Base-by-base conservation (phyloP, 129 eudicot species). In the Flaveria robusta region DNA sequence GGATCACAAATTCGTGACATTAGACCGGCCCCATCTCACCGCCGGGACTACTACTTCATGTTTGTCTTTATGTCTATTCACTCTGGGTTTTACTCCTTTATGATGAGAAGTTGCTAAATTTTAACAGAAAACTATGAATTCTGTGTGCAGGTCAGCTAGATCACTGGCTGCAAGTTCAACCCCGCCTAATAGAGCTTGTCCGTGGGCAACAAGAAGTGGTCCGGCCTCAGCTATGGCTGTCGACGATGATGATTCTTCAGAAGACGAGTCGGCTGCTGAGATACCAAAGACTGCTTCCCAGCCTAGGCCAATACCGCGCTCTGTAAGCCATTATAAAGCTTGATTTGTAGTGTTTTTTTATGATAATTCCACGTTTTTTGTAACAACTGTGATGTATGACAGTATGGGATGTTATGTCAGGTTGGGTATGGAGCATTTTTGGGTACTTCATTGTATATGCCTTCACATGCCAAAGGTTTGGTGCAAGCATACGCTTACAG, bases 141-240 rank as follows among this genome's bases (percentile, higher is more conserved):
- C 1, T 41, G n/a, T 58, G 4, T 75, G 51, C 92, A 90, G 96
- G 86, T 90, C 96, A 77, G 96, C 96, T 68, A 87, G 96, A 77
- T 90, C 96, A 3, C 68, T 90, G 72, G 90, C 92, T 27, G 92
- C 87, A 72, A 87, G 96, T 76, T 76, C 83, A 56, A 90, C 92
- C 18, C 88, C 96, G 29, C 92, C 90, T 7, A 46, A 47, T 26
- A 79, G 86, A 43, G 60, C 78, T 52, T 81, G 72, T 67, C 65
- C 82, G 0, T 83, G 78, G 84, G 64, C 89, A 8, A 46, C 96
- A n/a, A 76, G 73, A 64, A 87, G 96, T 7, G 89, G 86, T 42
- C 96, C 96, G 16, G 87, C 88, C 18, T 79, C 73, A 7, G 29
- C 68, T 5, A 75, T 90, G 71, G 87, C 73, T 12, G 81, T 43